Base-by-base conservation (phyloP, 176 grass and related monocot genomes). In the Cenchrus fungigraminus region DNA sequence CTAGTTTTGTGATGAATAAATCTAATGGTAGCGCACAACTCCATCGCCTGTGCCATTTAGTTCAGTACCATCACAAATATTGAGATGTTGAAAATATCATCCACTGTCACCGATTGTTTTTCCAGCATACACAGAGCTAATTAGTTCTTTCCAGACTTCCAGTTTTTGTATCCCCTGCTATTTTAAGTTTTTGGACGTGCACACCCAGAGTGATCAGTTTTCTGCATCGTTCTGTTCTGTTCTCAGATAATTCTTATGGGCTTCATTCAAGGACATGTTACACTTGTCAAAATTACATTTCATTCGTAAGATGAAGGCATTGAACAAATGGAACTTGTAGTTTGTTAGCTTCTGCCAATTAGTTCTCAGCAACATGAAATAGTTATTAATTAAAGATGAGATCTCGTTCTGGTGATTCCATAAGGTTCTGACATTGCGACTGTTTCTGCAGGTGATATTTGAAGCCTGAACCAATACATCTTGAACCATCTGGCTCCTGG, bases 351-450 rank as follows among this genome's bases (percentile, higher is more conserved):
- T 44, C 40, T 20, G 68, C 20, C 37, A 71, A 69, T 77, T 81
- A 82, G 71, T 87, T 83, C 79, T 70, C 72, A 44, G 20, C 64
- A 52, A 22, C 47, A 77, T 62, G 54, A 3, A 82, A 69, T 29
- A 19, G 29, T 31, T 53, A 68, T 53, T 69, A 82, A 63, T 62
- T 47, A 69, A 64, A 58, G 12, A 69, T 8, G 37, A 29, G 19
- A 76, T 50, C 12, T 53, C 71, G 65, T 52, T 71, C 66, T 17
- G 63, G 34, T 77, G 51, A 72, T 73, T 64, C 17, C 45, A 63
- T 32, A 80, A 62, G 28, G 19, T 31, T 85, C 76, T 81, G 47
- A 80, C 13, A 46, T 20, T n/a, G 15, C 32, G 31, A 32, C 37
- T 40, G 3, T 40, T 40, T 40, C 37, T 64, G 86, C 56, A 63